A percentile compares a stretch with the other conserved stretches of the same genome.
These are phyloP conservation scores for Colletotrichum higginsianum DNA, from an alignment of 2,329 filamentous ascomycete species.

Conservation along the genomic window DNA sequence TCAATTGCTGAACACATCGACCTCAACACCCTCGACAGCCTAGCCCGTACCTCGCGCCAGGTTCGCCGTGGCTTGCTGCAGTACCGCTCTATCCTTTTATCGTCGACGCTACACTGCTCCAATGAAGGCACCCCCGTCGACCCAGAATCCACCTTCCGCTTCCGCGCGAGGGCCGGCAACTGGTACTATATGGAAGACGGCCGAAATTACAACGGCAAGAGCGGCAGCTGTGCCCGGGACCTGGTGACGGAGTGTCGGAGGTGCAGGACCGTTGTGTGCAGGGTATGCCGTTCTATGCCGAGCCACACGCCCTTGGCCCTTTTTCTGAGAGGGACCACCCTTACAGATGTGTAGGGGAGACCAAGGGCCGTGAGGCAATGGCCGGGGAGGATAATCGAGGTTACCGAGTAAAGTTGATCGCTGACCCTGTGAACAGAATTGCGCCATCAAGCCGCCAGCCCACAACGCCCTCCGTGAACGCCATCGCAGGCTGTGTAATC, in stretches of 20 bases:
- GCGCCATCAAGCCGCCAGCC: conserved; percentile 86
- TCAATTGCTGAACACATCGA: conserved; percentile 85
- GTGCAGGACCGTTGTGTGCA: conserved; percentile 84
- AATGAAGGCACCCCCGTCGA: conserved; percentile 76
- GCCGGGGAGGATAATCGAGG: conserved; percentile 22
- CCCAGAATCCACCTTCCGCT: conserved; percentile 70
- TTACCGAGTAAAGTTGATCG: conserved; percentile 21
- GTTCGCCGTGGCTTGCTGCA: conserved; percentile 84
- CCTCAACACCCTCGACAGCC: conserved; percentile 86
- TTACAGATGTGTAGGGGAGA: conserved; percentile 13
- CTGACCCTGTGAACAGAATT: conserved; percentile 75
- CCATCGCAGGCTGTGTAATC: conserved; percentile 84
- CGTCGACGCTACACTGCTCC: conserved; percentile 83
- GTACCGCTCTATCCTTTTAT: conserved; percentile 81
- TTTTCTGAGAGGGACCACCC: neutral
- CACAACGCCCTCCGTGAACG: conserved; percentile 77
- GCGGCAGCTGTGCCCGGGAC: conserved; percentile 86
- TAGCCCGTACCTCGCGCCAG: conserved; percentile 86
- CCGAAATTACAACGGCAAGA: conserved; percentile 74
- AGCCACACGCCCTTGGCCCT: conserved; percentile 27
- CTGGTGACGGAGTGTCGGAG: conserved; percentile 87
- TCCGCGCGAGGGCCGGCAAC: conserved; percentile 70
- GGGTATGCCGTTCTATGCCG: conserved; percentile 66
- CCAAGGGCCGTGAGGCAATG: conserved; percentile 21
- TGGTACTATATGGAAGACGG: conserved; percentile 73